Evolutionary conservation across 306 rosid genomes (phyloP).

Genomic region (Cucurbita pepo): DNA sequence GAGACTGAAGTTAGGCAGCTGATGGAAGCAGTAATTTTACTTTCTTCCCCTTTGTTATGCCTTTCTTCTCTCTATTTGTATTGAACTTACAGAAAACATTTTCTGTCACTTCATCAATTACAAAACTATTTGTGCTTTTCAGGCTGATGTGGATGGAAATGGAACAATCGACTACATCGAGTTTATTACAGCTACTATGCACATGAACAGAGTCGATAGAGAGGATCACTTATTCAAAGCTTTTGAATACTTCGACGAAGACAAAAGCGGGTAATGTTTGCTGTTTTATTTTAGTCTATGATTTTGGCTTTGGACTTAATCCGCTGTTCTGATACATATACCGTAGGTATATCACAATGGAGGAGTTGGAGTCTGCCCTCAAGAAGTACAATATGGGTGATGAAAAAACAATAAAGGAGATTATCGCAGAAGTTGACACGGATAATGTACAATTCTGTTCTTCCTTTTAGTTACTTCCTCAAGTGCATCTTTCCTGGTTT

Average conservation of each 20-base stretch:
- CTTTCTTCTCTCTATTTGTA: background rate
- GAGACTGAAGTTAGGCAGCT: constrained; percentile 90
- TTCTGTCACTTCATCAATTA: background rate
- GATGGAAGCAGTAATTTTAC: constrained; percentile 82
- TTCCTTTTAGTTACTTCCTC: background rate
- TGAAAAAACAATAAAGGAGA: constrained; percentile 80
- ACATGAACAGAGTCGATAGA: constrained; percentile 88
- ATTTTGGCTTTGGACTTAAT: background rate
- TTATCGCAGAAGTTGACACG: constrained; percentile 89
- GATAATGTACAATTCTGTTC: constrained; percentile 42
- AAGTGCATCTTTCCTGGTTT: background rate
- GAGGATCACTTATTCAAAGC: constrained; percentile 87
- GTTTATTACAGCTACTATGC: constrained; percentile 94
- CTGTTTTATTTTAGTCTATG: background rate
- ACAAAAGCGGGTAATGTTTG: constrained; percentile 65
- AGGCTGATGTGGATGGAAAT: constrained; percentile 96
- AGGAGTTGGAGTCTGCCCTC: constrained; percentile 78
- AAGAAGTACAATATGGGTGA: constrained; percentile 89
- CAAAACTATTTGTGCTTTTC: constrained; percentile 13
- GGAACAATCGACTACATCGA: constrained; percentile 87
- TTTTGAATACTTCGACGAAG: constrained; percentile 80
- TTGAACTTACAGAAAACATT: background rate
- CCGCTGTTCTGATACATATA: background rate
- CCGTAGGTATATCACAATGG: constrained; percentile 46
- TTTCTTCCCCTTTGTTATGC: background rate